phyloP scores from a whole-genome alignment of 148 eudicot species.

The Camellia lanceoleosa region DNA sequence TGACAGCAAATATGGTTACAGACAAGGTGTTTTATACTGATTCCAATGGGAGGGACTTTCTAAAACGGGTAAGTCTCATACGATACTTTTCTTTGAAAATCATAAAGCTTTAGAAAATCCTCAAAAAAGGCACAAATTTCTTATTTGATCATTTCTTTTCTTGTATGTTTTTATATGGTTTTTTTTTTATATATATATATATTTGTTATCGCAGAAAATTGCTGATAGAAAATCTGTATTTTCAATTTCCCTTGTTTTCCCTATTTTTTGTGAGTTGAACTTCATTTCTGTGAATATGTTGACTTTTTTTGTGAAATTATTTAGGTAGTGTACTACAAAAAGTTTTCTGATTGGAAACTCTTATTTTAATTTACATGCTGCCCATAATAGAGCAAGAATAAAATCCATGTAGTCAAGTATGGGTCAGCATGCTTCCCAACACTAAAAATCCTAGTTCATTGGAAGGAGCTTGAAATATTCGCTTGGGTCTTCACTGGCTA shows the following conservation, averaged over 20 bases:
- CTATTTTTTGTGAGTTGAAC: too few relatives aligned
- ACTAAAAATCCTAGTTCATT: too few relatives aligned
- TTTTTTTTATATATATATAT: neutral
- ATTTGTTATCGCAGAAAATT: neutral
- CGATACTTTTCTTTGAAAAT: neutral
- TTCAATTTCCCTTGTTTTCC: neutral
- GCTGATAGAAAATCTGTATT: neutral
- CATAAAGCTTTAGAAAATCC: neutral
- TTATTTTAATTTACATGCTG: too few relatives aligned
- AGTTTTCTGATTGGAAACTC: too few relatives aligned
- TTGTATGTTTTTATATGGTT: neutral
- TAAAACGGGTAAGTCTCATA: slow-evolving; percentile 51
- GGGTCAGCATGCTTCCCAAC: too few relatives aligned
- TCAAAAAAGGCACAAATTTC: slow-evolving; percentile 6
- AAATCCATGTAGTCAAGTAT: too few relatives aligned
- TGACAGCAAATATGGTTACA: slow-evolving; percentile 65
- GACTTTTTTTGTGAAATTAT: too few relatives aligned
- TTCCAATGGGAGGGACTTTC: slow-evolving; percentile 88
- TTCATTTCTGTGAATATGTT: too few relatives aligned
- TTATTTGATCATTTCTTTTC: neutral
- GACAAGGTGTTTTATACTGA: slow-evolving; percentile 73
- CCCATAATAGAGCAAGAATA: too few relatives aligned
- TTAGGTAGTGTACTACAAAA: too few relatives aligned
- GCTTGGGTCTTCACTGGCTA: too few relatives aligned
- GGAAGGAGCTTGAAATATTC: too few relatives aligned